Base-by-base conservation (phyloP, 2,329 filamentous ascomycete genomes). In the Aspergillus japonicus region DNA sequence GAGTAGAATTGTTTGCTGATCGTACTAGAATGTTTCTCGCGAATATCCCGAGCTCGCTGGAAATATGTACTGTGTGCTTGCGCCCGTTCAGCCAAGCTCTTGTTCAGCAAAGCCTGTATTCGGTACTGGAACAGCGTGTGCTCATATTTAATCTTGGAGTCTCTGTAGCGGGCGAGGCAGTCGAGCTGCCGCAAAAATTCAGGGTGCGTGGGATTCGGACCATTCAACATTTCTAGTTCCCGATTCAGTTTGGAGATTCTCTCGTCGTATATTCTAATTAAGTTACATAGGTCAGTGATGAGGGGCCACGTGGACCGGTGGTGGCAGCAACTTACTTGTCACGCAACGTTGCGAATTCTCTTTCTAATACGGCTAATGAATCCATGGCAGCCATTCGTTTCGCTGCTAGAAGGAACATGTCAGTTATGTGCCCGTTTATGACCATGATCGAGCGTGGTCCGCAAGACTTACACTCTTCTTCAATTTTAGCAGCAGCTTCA, bases 1-100 rank as follows among this genome's bases (percentile, higher is more conserved):
- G 94, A 89, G 76, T 96, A 96, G 84, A 94, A 96, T 66, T 95
- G 88, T 73, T 92, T 87, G 69, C 95, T 94, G 60, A 96, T 86
- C 60, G 88, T 83, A 63, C 93, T 89, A 31, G 98, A 82, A 50
- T 90, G 85, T 57, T 84, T 84, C 74, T 98, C 94, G 62, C 95
- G 87, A 65, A 90, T 85, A 71, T 96, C 91, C 57, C 95, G 87
- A 35, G 93, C 85, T 51, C 87, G 86, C 75, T 99, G 95, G 75
- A 92, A 93, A 75, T 91, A 98, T 70, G 97, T 93, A 61, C 90
- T 89, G 77, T 96, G 91, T 57, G 94, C 86, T 73, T 97, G 92
- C 56, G 91, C 87, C 63, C 92, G 87, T 67, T 92, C 89, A 21
- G 92, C 92, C 29, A 96, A 85, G 21, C 89, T 90, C 66, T 88